These are phyloP conservation scores for Fusarium sp. DNA, from an alignment of 2,329 filamentous ascomycete genomes.

Conservation along the genomic window DNA sequence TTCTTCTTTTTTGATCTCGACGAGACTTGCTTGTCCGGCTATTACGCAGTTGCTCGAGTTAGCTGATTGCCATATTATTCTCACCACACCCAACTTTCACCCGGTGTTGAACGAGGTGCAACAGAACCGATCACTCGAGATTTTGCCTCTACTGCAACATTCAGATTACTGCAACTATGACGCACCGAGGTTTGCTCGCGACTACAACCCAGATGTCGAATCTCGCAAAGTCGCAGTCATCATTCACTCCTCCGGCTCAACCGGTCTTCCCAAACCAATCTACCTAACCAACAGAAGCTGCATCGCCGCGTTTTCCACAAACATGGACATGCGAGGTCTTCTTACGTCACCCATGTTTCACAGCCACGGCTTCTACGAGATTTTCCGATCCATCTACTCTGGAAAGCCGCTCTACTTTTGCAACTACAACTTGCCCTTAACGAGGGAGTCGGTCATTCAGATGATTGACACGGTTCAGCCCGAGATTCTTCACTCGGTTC, in stretches of 20 bases:
- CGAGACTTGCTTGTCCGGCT: conserved; percentile 30
- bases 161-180: conserved; percentile 11
- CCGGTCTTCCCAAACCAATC: conserved; percentile 72
- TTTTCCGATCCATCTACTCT: conserved; percentile 63
- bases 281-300: conserved; percentile 64
- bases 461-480: conserved; percentile 51
- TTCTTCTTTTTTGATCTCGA: conserved; percentile 36
- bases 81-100: conserved; percentile 32
- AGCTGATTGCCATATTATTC: conserved; percentile 18
- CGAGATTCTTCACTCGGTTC: conserved; percentile 69
- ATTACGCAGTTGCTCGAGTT: conserved; percentile 28
- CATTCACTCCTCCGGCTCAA: conserved; percentile 60
- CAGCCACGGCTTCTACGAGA: conserved; percentile 65
- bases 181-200: conserved; percentile 27
- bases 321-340: conserved; percentile 58
- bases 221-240: conserved; percentile 32
- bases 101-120: conserved; percentile 26
- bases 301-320: conserved; percentile 57
- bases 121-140: conserved; percentile 9
- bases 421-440: conserved; percentile 66
- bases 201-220: conserved; percentile 26
- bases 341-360: conserved; percentile 69
- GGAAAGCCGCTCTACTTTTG: conserved; percentile 63
- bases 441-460: conserved; percentile 57
- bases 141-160: conserved; percentile 21